phyloP scores from a whole-genome alignment of 805 yeast species.

The Ogataea polymorpha region DNA sequence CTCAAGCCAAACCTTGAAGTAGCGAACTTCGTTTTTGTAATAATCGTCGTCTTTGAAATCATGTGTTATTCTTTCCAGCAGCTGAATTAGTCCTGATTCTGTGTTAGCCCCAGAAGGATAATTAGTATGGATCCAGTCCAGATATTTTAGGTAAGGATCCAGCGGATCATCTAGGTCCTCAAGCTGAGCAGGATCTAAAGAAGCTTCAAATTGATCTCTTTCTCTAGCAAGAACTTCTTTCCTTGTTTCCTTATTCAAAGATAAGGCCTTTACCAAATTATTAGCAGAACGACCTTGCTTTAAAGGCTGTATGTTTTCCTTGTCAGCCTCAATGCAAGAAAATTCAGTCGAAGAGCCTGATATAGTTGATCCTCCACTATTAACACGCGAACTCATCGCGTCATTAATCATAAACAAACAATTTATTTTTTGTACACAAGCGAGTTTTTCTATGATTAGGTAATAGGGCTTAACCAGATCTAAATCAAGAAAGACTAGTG shows the following conservation, averaged over 20 bases:
- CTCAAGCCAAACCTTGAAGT: conserved; percentile 75
- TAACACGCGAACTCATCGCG: conserved; percentile 10
- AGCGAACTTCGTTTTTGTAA: conserved; percentile 82
- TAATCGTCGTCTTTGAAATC: conserved; percentile 59
- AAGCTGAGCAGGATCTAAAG: conserved; percentile 37
- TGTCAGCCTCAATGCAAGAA: conserved; percentile 51
- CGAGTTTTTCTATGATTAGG: background rate
- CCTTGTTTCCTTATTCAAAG: conserved; percentile 21
- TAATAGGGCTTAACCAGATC: background rate
- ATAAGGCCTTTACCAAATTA: conserved; percentile 47
- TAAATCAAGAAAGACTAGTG: no score
- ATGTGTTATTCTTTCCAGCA: conserved; percentile 71
- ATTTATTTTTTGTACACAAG: background rate
- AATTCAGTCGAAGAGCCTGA: conserved; percentile 23
- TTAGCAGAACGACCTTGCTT: conserved; percentile 67
- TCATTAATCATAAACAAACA: conserved; percentile 8
- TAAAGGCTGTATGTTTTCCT: conserved; percentile 73
- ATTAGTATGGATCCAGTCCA: conserved; percentile 65
- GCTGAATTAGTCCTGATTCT: conserved; percentile 61
- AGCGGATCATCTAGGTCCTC: conserved; percentile 82
- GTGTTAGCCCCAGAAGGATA: conserved; percentile 59
- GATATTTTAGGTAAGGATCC: conserved; percentile 68
- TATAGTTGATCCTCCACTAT: conserved; percentile 9
- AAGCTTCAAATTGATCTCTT: conserved; percentile 46
- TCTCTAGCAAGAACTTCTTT: conserved; percentile 26